Evolutionary conservation across 2,329 filamentous ascomycete species (phyloP).

Genomic region (Aureobasidium melanogenum): DNA sequence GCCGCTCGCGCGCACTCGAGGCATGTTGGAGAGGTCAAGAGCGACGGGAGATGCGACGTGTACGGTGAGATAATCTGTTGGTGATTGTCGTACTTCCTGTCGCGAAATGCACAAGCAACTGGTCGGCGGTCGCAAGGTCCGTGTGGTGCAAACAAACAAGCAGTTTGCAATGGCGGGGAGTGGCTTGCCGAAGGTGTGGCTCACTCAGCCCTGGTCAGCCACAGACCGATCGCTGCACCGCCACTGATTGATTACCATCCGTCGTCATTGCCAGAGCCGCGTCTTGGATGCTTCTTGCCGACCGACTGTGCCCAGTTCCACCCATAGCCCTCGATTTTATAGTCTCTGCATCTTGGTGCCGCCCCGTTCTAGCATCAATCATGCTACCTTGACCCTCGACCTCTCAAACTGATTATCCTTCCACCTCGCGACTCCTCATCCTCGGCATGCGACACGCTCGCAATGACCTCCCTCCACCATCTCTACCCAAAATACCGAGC

Average conservation of each 20-base stretch:
- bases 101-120: background rate
- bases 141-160: slow-evolving; percentile 8
- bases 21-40: slow-evolving; percentile 27
- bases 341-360: background rate
- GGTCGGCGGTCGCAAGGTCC: background rate
- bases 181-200: background rate
- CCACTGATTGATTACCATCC: background rate
- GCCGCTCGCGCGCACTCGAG: slow-evolving; percentile 21
- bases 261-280: background rate
- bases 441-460: background rate
- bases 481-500: background rate
- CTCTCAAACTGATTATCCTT: background rate
- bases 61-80: background rate
- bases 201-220: background rate
- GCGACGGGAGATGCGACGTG: background rate
- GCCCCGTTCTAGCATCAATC: background rate
- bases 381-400: background rate
- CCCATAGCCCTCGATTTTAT: background rate
- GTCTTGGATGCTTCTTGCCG: too few species aligned
- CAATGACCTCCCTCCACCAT: background rate
- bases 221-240: background rate
- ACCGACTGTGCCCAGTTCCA: background rate
- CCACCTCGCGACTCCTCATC: background rate
- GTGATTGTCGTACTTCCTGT: background rate
- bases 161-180: background rate